Conservation (phyloP, 768 basidiomycete species). For the Suillus plorans region DNA sequence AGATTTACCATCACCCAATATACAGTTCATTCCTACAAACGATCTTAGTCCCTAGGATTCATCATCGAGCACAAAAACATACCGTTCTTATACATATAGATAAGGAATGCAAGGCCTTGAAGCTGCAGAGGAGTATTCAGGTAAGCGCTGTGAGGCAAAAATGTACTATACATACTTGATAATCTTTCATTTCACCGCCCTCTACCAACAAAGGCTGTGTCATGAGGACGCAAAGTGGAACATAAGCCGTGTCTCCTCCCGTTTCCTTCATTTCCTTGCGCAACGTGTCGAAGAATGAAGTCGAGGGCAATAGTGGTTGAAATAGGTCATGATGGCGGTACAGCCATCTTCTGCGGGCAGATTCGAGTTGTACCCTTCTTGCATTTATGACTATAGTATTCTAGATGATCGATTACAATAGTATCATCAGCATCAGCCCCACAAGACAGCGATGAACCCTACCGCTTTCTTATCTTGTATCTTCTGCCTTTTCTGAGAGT, state of each 20-base stretch:
- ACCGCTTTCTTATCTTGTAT: conserved; percentile 43
- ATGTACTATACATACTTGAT: conserved; percentile 46
- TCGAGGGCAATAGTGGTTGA: conserved; percentile 44
- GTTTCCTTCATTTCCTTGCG: conserved; percentile 30
- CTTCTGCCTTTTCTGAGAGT: conserved; percentile 30
- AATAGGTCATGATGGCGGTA: conserved; percentile 44
- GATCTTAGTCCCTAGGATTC: not conserved
- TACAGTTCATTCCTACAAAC: conserved; percentile 58
- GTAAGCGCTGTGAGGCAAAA: not conserved
- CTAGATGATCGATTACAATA: conserved; percentile 23
- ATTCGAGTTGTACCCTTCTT: conserved; percentile 39
- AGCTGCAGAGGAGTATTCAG: conserved; percentile 34
- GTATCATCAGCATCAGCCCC: not conserved
- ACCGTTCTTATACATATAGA: conserved; percentile 69
- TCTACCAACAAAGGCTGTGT: conserved; percentile 51
- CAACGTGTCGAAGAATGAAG: conserved; percentile 40
- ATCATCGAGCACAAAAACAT: conserved; percentile 6
- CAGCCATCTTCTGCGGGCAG: conserved; percentile 46
- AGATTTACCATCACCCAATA: conserved; percentile 65
- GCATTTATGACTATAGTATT: conserved; percentile 39
- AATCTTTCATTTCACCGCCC: conserved; percentile 67
- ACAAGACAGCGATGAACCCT: conserved; percentile 10
- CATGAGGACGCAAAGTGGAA: conserved; percentile 39
- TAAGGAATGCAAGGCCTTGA: conserved; percentile 64
- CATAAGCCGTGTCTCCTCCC: conserved; percentile 25